These are phyloP conservation scores for Bretschneidera sinensis DNA, from an alignment of 345 rosid species.

Conservation along the genomic window DNA sequence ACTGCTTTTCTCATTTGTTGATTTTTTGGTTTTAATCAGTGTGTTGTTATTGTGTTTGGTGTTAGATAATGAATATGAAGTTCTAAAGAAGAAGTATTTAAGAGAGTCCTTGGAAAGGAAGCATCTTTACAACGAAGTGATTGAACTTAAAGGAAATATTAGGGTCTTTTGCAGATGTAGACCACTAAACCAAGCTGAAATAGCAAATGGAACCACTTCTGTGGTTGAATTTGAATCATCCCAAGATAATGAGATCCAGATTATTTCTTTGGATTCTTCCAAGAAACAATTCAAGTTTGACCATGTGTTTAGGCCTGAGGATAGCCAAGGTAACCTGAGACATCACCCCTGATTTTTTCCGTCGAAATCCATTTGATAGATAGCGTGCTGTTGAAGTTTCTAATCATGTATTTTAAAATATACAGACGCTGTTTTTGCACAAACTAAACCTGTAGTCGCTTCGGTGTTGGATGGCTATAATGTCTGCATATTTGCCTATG, in stretches of 20 bases:
- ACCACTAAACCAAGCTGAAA: slow-evolving; percentile 63
- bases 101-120: slow-evolving; percentile 67
- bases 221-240: slow-evolving; percentile 70
- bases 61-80: slow-evolving; percentile 60
- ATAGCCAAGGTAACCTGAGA: slow-evolving; percentile 59
- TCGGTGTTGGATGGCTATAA: slow-evolving; percentile 95
- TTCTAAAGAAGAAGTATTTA: slow-evolving; percentile 62
- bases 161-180: slow-evolving; percentile 98
- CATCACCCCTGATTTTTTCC: slow-evolving; percentile 2
- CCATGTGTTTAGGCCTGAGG: slow-evolving; percentile 77
- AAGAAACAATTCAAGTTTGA: slow-evolving; percentile 89
- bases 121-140: slow-evolving; percentile 78
- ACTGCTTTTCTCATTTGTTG: not conserved
- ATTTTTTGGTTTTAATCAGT: not conserved
- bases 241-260: slow-evolving; percentile 69
- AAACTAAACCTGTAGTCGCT: slow-evolving; percentile 71
- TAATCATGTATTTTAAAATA: slow-evolving; percentile 11
- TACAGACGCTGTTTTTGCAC: slow-evolving; percentile 85
- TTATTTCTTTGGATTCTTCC: slow-evolving; percentile 69
- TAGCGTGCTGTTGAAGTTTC: not conserved
- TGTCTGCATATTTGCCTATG: slow-evolving; percentile 92
- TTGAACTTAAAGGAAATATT: slow-evolving; percentile 91
- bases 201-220: slow-evolving; percentile 45
- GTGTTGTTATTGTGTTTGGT: slow-evolving; percentile 19
- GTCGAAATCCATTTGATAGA: slow-evolving; percentile 7